Evolutionary conservation across 1,284 basidiomycete species (phyloP), one percentile per base, ranked within the genome.

Genomic region (Xanthoconium separans): DNA sequence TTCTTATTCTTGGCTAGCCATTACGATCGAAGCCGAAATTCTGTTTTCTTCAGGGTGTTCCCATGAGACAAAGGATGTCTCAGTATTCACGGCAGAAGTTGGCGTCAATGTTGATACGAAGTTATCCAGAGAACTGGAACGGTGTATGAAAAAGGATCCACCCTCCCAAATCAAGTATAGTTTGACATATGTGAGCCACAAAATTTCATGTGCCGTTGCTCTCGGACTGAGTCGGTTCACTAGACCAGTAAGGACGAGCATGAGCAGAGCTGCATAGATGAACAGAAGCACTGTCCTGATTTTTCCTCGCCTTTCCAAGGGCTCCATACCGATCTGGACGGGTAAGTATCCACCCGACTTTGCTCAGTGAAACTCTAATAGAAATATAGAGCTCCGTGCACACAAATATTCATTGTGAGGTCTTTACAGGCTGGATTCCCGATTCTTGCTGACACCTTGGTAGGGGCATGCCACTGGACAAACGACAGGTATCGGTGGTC

Each of bases 381-480:
- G 39, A 20, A 12, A 3, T 7, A 9, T 5, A 53, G 52, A 18
- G 20, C 6, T 11, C 9, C 0, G 3, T 10, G 18, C 15, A 29
- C 49, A 11, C 31, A 44, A 4, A 11, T 54, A 16, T 54, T 46
- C 27, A 54, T 54, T 4, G 53, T 53, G 18, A 22, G 18, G 31
- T 29, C 22, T 30, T 31, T 8, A 11, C 12, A 13, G 3, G 10
- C 18, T 36, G 3, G 1, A 9, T 12, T 36, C 20, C 11, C 9
- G 11, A 4, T 24, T 15, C 27, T 15, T 20, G 20, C n/a, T 42
- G 8, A 53, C 18, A 2, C 20, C 30, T 7, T 42, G 5, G 9
- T 15, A 54, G 53, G 53, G 53, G 8, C 53, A 54, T 18, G 49
- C 53, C 10, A 54, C 53, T 6, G 18, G n/a, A 6, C 49, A 54